These are phyloP conservation scores for Schizosaccharomyces octosporus DNA, from an alignment of 805 yeast species.

Conservation along the genomic window DNA sequence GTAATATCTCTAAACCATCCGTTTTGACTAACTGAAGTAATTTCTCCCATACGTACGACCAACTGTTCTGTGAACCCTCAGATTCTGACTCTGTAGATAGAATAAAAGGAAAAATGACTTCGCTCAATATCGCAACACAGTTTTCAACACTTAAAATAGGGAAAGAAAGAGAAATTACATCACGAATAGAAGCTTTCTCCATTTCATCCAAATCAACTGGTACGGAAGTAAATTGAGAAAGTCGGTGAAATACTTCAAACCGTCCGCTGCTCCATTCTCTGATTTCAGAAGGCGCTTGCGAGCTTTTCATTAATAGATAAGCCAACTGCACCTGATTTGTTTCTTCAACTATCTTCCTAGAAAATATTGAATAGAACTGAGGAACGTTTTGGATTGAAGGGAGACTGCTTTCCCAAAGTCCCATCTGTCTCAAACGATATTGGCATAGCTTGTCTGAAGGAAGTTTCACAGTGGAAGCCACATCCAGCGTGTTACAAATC, in stretches of 20 bases:
- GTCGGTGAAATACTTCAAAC: background rate
- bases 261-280: background rate
- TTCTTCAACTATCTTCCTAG: background rate
- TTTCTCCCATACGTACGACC: background rate
- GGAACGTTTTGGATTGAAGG: background rate
- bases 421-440: background rate
- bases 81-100: background rate
- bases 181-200: background rate
- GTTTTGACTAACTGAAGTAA: background rate
- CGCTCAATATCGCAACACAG: background rate
- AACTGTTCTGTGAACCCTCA: background rate
- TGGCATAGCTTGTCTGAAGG: background rate
- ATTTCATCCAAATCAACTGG: background rate
- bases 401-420: background rate
- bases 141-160: background rate
- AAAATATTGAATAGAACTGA: background rate
- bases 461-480: background rate
- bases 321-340: background rate
- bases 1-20: background rate
- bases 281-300: background rate
- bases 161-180: background rate
- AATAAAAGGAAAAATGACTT: background rate
- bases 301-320: background rate
- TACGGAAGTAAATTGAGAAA: background rate
- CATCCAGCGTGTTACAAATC: background rate